Evolutionary conservation across 2,329 filamentous ascomycete genomes (phyloP).

Genomic region (Mycosphaerella arachidis): DNA sequence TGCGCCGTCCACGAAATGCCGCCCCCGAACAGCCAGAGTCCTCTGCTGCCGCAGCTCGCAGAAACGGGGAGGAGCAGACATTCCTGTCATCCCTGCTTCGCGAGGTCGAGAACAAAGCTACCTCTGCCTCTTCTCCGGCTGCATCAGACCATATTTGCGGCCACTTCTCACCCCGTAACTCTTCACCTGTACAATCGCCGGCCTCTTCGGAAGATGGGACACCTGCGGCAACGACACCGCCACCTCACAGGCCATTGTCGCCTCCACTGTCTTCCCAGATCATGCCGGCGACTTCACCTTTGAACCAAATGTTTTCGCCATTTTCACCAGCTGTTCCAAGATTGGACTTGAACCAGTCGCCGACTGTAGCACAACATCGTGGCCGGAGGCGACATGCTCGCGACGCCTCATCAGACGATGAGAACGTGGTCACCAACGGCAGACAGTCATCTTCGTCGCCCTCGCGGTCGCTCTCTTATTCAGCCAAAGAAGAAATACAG

Average conservation of each 20-base stretch:
- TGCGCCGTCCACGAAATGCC: conserved; percentile 42
- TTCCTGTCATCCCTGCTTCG: conserved; percentile 83
- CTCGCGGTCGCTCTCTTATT: conserved; percentile 59
- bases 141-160: conserved; percentile 31
- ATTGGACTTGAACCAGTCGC: conserved; percentile 10
- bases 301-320: conserved; percentile 63
- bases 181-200: conserved; percentile 66
- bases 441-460: conserved; percentile 29
- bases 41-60: conserved; percentile 29
- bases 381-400: conserved; percentile 20
- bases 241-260: conserved; percentile 63
- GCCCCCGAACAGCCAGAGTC: conserved; percentile 41
- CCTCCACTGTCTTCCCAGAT: conserved; percentile 66
- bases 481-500: conserved; percentile 83
- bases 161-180: conserved; percentile 40
- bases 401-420: conserved; percentile 19
- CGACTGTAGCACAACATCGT: conserved; percentile 8
- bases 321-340: conserved; percentile 46
- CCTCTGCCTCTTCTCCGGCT: conserved; percentile 34
- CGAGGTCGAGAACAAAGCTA: conserved; percentile 66
- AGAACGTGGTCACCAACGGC: conserved; percentile 23
- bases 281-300: conserved; percentile 66
- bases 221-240: conserved; percentile 62
- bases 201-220: conserved; percentile 61
- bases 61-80: conserved; percentile 57